Conservation (phyloP, 1,284 basidiomycete species). For the Marasmius sp. region DNA sequence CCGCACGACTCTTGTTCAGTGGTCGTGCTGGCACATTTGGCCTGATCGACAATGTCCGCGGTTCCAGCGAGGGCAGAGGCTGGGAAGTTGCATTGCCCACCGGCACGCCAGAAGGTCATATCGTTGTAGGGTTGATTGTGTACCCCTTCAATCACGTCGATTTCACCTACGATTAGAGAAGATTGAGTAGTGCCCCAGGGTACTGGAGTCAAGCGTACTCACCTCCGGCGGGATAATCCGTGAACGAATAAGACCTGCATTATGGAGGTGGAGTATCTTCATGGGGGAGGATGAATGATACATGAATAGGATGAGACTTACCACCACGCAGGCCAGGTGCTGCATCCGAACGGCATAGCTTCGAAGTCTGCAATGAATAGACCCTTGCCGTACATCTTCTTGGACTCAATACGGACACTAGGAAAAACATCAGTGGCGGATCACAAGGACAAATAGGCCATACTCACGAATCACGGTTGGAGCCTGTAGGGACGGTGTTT, state of each 20-base stretch:
- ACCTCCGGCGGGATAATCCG: conserved; percentile 54
- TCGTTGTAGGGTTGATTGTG: conserved; percentile 47
- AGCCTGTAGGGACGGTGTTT: conserved; percentile 47
- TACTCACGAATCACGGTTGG: conserved; percentile 64
- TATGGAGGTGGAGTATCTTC: background rate
- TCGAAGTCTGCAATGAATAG: conserved; percentile 80
- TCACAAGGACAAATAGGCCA: background rate
- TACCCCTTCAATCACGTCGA: conserved; percentile 61
- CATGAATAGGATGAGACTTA: conserved; percentile 4
- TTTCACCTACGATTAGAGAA: conserved; percentile 33
- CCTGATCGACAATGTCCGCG: conserved; percentile 24
- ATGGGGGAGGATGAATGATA: conserved; percentile 1
- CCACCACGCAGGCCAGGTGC: conserved; percentile 67
- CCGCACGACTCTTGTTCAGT: conserved; percentile 55
- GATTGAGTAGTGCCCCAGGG: background rate
- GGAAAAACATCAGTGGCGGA: background rate
- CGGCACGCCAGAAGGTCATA: conserved; percentile 55
- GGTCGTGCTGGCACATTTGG: conserved; percentile 35
- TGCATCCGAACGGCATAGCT: conserved; percentile 78
- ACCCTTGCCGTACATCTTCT: conserved; percentile 65
- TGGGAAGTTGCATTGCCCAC: conserved; percentile 19
- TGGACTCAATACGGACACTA: conserved; percentile 72
- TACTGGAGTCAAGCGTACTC: conserved; percentile 20
- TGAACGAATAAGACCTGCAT: conserved; percentile 28
- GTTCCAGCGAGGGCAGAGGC: background rate